phyloP scores from a whole-genome alignment of 108 stramenopile genomes.

The Aurantiochytrium sp. region DNA sequence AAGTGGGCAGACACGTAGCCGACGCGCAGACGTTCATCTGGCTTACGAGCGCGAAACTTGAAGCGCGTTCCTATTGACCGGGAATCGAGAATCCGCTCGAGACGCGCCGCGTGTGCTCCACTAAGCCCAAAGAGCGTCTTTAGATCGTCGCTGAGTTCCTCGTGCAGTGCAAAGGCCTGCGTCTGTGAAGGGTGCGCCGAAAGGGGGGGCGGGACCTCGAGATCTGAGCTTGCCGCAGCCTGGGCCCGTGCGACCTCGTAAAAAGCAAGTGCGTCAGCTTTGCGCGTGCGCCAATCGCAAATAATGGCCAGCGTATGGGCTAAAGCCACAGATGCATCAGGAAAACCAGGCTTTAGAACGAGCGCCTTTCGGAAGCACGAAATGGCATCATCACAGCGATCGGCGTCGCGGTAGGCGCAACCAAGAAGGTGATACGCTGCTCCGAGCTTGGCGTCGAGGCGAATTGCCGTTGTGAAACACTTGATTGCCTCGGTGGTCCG shows the following conservation, averaged over 20 bases:
- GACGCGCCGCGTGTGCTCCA: not conserved
- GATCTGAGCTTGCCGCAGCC: not conserved
- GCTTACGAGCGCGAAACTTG: not conserved
- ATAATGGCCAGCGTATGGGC: conserved; percentile 39
- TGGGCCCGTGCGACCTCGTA: not conserved
- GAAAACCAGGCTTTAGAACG: conserved; percentile 39
- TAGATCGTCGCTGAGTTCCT: conserved; percentile 29
- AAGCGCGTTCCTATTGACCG: not conserved
- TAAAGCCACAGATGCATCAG: conserved; percentile 50
- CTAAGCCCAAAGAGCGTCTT: not conserved
- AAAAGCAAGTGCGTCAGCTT: conserved; percentile 26
- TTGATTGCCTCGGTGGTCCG: conserved; percentile 43
- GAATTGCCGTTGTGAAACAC: conserved; percentile 44
- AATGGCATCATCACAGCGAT: conserved; percentile 41
- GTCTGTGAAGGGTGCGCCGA: not conserved
- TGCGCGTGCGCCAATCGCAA: conserved; percentile 53
- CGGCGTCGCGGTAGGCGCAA: conserved; percentile 47
- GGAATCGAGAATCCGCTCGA: not conserved
- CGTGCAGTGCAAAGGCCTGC: conserved; percentile 35
- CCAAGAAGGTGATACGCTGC: conserved; percentile 49
- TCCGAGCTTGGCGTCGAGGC: conserved; percentile 34
- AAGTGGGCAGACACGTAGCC: conserved; percentile 74
- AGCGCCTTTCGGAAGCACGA: conserved; percentile 47
- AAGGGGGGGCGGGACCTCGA: not conserved
- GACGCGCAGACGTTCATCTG: conserved; percentile 28